Evolutionary conservation across 306 rosid genomes (phyloP), one percentile per base, ranked within the genome.

Genomic region (Cucurbita pepo): DNA sequence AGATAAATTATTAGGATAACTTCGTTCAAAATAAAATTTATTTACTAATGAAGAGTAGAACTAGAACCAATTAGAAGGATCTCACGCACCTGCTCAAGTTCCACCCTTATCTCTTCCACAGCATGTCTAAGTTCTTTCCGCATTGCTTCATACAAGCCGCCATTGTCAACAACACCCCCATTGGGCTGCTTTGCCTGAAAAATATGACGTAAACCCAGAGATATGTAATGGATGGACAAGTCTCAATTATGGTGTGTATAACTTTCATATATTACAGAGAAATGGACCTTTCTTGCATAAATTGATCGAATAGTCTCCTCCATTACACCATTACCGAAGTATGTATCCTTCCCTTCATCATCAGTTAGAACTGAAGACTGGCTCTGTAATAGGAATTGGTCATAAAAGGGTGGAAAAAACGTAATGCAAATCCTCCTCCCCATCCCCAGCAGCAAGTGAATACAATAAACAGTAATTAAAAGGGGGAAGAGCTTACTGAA

Each of bases 291-390:
- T 65, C 82, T 90, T 11, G 88, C 75, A 85, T 77, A 80, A 76
- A 77, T 86, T 50, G 88, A 55, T 73, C 75, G 85, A 60, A 66
- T 78, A 62, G 84, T 88, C 82, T 73, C 82, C 77, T 82, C 92
- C 69, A 38, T 72, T 78, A 86, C 92, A 81, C 60, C 78, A 78
- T 81, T 82, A 73, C 82, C 77, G 64, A 81, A 65, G 61, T 62
- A 79, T 73, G 78, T 81, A 76, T 81, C 85, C 87, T 74, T 83
- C 71, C 91, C 96, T 79, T 91, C 95, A 77, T 95, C 99, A 74
- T 91, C 95, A 4, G 95, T 91, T 71, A 91, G 82, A 78, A 91
- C 88, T 13, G 95, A 94, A 61, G 99, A 90, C 41, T 89, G 96
- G 81, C 97, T 95, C 97, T 94, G 88, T 76, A 84, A 83, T 64